phyloP scores from a whole-genome alignment of 148 eudicot genomes.

The Rhododendron ferrugineum region DNA sequence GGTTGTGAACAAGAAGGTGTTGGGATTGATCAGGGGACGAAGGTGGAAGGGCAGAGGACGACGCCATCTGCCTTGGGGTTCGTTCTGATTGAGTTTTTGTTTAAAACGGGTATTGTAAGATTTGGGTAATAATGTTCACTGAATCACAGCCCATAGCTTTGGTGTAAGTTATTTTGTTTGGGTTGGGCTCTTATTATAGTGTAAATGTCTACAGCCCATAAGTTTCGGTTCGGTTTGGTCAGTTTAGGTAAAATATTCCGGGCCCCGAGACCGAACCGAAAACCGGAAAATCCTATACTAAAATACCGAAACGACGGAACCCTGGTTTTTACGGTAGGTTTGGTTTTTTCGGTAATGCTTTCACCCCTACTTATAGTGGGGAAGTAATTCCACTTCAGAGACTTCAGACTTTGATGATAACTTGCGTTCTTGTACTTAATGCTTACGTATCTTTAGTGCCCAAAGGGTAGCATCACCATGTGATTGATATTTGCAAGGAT shows the following conservation, averaged over 20 bases:
- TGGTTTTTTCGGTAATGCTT: neutral
- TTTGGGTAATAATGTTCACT: no score
- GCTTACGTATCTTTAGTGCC: neutral
- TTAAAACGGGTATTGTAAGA: neutral
- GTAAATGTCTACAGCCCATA: neutral
- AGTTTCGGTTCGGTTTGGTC: neutral
- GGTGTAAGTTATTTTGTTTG: neutral
- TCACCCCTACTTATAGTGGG: neutral
- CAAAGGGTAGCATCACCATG: neutral
- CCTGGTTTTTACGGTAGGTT: neutral
- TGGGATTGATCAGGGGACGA: neutral
- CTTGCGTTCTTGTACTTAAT: neutral
- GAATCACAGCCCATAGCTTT: neutral
- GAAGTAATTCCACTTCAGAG: neutral
- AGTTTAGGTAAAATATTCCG: neutral
- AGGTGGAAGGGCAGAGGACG: neutral
- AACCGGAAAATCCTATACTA: neutral
- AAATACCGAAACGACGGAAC: neutral
- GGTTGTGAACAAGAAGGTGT: neutral
- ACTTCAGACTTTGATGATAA: neutral
- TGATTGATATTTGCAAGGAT: neutral
- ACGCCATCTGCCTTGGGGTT: neutral
- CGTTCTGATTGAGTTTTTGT: neutral
- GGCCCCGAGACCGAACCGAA: neutral
- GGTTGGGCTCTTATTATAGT: neutral